Evolutionary conservation across 2,329 filamentous ascomycete species (phyloP), one percentile per base, ranked within the genome.

Genomic region (Pseudogymnoascus sp.): DNA sequence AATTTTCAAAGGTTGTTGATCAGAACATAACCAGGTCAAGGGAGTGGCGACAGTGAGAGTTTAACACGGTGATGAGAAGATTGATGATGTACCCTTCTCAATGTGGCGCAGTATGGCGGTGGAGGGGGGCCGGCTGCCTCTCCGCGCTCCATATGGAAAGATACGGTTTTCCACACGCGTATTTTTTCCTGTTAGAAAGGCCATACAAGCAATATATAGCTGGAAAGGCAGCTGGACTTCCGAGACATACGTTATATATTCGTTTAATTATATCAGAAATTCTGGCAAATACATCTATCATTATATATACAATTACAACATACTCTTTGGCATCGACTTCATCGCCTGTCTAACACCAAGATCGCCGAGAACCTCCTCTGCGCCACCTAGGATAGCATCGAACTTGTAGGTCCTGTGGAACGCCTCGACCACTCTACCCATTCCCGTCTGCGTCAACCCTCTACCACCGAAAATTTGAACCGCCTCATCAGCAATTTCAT

Each of bases 341-440:
- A 94, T 86, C 20, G 90, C 91, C 75, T 95, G 90, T 65, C 90
- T 80, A 1, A 95, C 90, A 7, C 90, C 90, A 60, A 95, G 73
- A 75, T 95, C 91, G 4, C 82, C 88, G 62, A 95, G 72, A 63
- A 95, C 86, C 77, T 95, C 90, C 74, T 95, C 90, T 1, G 89
- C 88, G 9, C 90, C 90, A 62, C 90, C 90, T 25, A 93, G 74
- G 62, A 90, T 89, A 20, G 87, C 81, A 72, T 90, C 86, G 61
- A 89, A 94, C 76, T 94, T 94, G 75, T 92, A 90, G 1, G 87
- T 90, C 54, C 89, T 80, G 74, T 93, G 84, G 77, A 94, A 94
- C 81, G 89, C 88, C 76, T 95, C 90, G 64, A 95, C 85, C 33
- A 90, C 81, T 59, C 83, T 82, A 57, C 90, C 91, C 90, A 95